Evolutionary conservation across 2,329 filamentous ascomycete species (phyloP).

Genomic region (Trichophyton simii): DNA sequence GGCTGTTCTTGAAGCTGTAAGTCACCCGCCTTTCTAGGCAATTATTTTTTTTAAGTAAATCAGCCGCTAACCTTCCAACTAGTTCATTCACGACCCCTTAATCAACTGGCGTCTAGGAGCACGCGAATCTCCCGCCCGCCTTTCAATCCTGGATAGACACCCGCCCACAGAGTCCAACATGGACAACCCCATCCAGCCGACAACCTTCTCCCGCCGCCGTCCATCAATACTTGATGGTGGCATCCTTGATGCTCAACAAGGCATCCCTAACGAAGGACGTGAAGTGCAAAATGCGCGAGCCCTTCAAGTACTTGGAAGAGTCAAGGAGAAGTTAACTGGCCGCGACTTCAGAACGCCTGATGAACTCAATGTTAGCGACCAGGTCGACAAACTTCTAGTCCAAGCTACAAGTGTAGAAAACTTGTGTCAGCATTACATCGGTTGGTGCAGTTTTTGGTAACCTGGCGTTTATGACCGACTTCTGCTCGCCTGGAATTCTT

Average conservation of each 20-base stretch:
- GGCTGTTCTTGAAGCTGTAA: conserved; percentile 92
- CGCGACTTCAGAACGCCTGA: conserved; percentile 78
- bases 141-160: conserved; percentile 50
- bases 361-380: conserved; percentile 70
- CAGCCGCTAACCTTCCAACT: conserved; percentile 4
- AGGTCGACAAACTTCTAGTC: conserved; percentile 88
- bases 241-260: conserved; percentile 33
- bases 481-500: background rate
- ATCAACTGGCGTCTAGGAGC: conserved; percentile 82
- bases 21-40: conserved; percentile 27
- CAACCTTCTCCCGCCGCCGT: conserved; percentile 55
- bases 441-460: conserved; percentile 97
- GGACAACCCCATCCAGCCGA: conserved; percentile 45
- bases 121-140: conserved; percentile 48
- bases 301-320: conserved; percentile 76
- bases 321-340: conserved; percentile 91
- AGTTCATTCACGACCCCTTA: conserved; percentile 99
- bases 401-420: conserved; percentile 97
- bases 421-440: conserved; percentile 96
- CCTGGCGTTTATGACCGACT: background rate
- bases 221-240: conserved; percentile 55
- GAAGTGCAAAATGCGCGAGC: conserved; percentile 91
- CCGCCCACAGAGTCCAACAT: conserved; percentile 39
- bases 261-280: conserved; percentile 32
- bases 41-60: background rate